A percentile compares a stretch with the other conserved stretches of the same genome.
Evolutionary conservation across 2,329 filamentous ascomycete genomes (phyloP).

Genomic region (Colletotrichum sp.): DNA sequence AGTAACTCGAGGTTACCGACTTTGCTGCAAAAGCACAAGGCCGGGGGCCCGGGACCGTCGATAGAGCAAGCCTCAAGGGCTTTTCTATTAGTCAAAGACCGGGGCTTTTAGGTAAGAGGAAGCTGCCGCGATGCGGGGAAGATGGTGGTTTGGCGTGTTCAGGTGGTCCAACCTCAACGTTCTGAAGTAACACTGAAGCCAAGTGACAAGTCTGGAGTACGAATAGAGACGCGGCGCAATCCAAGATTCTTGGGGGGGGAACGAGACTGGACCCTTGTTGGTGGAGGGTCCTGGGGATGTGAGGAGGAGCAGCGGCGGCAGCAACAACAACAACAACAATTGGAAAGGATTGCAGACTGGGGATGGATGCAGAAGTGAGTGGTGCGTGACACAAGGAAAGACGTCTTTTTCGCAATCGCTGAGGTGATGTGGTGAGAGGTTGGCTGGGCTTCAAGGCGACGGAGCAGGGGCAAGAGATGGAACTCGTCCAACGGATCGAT

Average conservation of each 20-base stretch:
- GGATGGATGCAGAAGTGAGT: slow-evolving; percentile 26
- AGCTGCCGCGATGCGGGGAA: slow-evolving; percentile 47
- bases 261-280: background rate
- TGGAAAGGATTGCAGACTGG: background rate
- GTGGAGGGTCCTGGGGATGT: background rate
- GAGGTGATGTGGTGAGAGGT: slow-evolving; percentile 15
- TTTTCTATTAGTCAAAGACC: slow-evolving; percentile 54
- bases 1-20: background rate
- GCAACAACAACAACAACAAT: background rate
- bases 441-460: background rate
- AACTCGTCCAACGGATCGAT: slow-evolving; percentile 1
- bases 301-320: background rate
- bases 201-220: slow-evolving; percentile 19
- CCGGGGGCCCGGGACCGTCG: slow-evolving; percentile 9
- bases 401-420: slow-evolving; percentile 23
- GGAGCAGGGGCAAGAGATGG: slow-evolving; percentile 1
- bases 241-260: slow-evolving; percentile 1
- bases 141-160: slow-evolving; percentile 25
- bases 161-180: slow-evolving; percentile 21
- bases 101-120: slow-evolving; percentile 52
- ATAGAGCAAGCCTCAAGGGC: slow-evolving; percentile 16
- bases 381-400: slow-evolving; percentile 21
- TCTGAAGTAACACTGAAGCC: slow-evolving; percentile 9
- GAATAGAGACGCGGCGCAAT: background rate
- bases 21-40: slow-evolving; percentile 15